Evolutionary conservation across 805 yeast genomes (phyloP), one percentile per base, ranked within the genome.

Genomic region (Sugiyamaella smithiae): DNA sequence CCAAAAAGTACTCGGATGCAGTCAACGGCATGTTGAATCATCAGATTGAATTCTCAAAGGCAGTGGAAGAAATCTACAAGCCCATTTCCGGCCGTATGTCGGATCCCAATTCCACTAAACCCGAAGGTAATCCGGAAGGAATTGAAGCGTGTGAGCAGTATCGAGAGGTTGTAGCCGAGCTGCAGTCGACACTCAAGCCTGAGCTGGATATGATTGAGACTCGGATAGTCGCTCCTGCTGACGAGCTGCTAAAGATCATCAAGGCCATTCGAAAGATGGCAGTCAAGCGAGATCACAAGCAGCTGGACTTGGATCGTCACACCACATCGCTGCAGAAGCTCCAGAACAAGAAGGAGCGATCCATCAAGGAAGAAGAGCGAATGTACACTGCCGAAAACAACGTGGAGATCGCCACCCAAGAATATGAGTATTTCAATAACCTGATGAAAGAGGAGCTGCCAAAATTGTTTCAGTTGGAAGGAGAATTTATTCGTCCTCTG

Each of bases 101-200:
- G 12, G 98, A 93, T 65, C 97, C 97, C 5, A 86, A 83, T 62
- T 80, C 93, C 5, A 68, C 88, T 1, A 77, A 81, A 41, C 90
- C 90, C 0, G 99, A 93, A 65, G 97, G 95, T 58, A 90, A 90
- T 63, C 97, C 97, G 2, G 95, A 93, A 46, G 99, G 98, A 58
- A 88, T 93, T 57, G 82, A 85, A 61, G 99, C 99, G 0, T 81
- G 95, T 60, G 96, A 86, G 63, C 95, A 85, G 65, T 93, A 90
- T 68, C 76, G 95, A 50, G 95, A 78, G 37, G 84, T 89, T 48
- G 97, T 93, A 31, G 78, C 80, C 44, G 97, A 90, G 52, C 73
- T 93, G 58, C 93, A 90, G 69, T 82, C 80, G 48, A 81, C 88
- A 1, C 73, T 93, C 61, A 85, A 88, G 63, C 99, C 99, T 0